These are phyloP conservation scores for Neocatenulostroma microsporum DNA, from an alignment of 2,329 filamentous ascomycete genomes.

Conservation along the genomic window DNA sequence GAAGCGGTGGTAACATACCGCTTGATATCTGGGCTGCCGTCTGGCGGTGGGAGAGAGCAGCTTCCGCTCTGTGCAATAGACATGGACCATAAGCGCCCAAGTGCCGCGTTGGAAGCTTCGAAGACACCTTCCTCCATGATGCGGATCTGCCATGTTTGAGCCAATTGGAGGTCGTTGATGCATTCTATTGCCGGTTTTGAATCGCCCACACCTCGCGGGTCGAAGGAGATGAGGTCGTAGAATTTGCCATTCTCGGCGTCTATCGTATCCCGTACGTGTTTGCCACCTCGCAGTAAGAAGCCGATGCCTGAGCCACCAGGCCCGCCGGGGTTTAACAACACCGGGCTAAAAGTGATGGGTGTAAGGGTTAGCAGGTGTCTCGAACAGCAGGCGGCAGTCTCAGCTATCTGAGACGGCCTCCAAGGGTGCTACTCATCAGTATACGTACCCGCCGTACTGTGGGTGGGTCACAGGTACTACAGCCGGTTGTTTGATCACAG, in stretches of 20 bases:
- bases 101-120: constrained; percentile 32
- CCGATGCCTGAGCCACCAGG: constrained; percentile 36
- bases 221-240: constrained; percentile 40
- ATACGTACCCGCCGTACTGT: constrained; percentile 21
- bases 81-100: constrained; percentile 38
- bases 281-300: constrained; percentile 22
- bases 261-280: constrained; percentile 12
- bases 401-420: too few species aligned
- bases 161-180: constrained; percentile 24
- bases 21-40: constrained; percentile 31
- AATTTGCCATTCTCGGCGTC: constrained; percentile 25
- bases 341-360: too few species aligned
- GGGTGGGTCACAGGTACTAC: constrained; percentile 33
- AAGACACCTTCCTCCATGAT: constrained; percentile 30
- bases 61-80: constrained; percentile 27
- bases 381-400: too few species aligned
- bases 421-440: too few species aligned
- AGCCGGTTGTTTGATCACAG: constrained; percentile 42
- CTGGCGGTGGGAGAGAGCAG: constrained; percentile 21
- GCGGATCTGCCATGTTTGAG: constrained; percentile 32
- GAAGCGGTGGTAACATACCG: constrained; percentile 40
- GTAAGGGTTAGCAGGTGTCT: too few species aligned
- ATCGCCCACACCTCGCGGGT: constrained; percentile 36
- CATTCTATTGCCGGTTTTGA: constrained; percentile 31
- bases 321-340: constrained; percentile 39